These are phyloP conservation scores for Penicillium olsonii DNA, from an alignment of 2,329 filamentous ascomycete species.

Conservation along the genomic window DNA sequence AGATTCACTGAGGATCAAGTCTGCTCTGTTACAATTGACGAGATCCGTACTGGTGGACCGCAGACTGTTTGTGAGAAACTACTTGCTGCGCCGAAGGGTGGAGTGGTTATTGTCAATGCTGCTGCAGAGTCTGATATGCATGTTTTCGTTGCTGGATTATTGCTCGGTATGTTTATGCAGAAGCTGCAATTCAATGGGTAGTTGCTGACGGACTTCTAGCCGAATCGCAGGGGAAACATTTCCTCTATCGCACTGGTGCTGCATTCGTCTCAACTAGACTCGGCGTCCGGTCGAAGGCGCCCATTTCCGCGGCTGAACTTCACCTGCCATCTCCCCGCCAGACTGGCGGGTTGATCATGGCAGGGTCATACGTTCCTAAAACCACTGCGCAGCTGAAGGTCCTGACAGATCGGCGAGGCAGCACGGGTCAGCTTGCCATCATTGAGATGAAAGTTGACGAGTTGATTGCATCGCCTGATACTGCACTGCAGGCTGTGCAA, in stretches of 20 bases:
- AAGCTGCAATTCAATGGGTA: neutral
- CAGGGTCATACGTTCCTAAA: constrained; percentile 61
- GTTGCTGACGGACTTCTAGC: constrained; percentile 22
- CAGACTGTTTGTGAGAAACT: constrained; percentile 47
- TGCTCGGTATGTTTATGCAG: constrained; percentile 34
- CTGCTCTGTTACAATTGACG: constrained; percentile 48
- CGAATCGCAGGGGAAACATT: constrained; percentile 42
- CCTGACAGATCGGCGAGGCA: constrained; percentile 42
- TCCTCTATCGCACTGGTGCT: constrained; percentile 50
- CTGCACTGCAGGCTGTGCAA: constrained; percentile 19
- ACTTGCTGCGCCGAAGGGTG: constrained; percentile 35
- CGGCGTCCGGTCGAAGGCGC: constrained; percentile 55
- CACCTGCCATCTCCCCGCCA: constrained; percentile 33
- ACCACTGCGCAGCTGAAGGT: constrained; percentile 57
- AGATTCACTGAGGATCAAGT: constrained; percentile 42
- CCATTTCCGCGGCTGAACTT: constrained; percentile 51
- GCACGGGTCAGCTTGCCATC: constrained; percentile 41
- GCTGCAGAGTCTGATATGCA: constrained; percentile 58
- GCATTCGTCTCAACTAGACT: constrained; percentile 54
- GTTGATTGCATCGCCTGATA: constrained; percentile 44
- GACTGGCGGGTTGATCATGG: constrained; percentile 56
- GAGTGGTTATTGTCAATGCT: constrained; percentile 56
- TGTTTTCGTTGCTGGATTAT: constrained; percentile 54
- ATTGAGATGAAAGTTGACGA: constrained; percentile 53
- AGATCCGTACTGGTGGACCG: constrained; percentile 51